Evolutionary conservation across 306 rosid genomes (phyloP).

Genomic region (Benincasa hispida): DNA sequence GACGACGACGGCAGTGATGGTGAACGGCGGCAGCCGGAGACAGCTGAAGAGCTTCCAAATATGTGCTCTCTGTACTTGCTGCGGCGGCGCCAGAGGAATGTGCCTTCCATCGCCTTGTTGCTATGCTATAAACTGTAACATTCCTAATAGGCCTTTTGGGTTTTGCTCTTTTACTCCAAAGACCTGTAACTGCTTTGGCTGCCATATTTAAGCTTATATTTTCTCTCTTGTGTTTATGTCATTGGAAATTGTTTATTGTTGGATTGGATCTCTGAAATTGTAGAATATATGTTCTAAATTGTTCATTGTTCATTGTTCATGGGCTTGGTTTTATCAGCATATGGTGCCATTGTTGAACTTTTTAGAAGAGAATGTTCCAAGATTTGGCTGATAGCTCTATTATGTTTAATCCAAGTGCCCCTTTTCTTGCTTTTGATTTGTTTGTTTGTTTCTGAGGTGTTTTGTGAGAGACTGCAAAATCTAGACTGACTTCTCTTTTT

Average conservation of each 20-base stretch:
- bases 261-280: background rate
- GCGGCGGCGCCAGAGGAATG: constrained; percentile 85
- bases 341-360: background rate
- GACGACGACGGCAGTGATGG: constrained; percentile 42
- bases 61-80: constrained; percentile 93
- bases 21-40: constrained; percentile 74
- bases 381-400: background rate
- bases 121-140: constrained; percentile 98
- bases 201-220: constrained; percentile 45
- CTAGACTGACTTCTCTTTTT: background rate
- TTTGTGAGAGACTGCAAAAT: background rate
- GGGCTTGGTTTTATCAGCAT: background rate
- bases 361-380: background rate
- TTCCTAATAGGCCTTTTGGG: constrained; percentile 93
- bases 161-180: constrained; percentile 96
- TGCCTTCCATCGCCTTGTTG: constrained; percentile 99
- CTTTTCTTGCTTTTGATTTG: background rate
- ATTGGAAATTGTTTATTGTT: background rate
- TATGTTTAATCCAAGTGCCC: background rate
- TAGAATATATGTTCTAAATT: background rate
- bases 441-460: background rate
- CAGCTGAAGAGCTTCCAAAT: constrained; percentile 76
- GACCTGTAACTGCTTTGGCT: constrained; percentile 98
- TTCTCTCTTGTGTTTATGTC: background rate
- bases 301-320: background rate